phyloP scores from a whole-genome alignment of 1,284 basidiomycete species.

The Chiua sp. region DNA sequence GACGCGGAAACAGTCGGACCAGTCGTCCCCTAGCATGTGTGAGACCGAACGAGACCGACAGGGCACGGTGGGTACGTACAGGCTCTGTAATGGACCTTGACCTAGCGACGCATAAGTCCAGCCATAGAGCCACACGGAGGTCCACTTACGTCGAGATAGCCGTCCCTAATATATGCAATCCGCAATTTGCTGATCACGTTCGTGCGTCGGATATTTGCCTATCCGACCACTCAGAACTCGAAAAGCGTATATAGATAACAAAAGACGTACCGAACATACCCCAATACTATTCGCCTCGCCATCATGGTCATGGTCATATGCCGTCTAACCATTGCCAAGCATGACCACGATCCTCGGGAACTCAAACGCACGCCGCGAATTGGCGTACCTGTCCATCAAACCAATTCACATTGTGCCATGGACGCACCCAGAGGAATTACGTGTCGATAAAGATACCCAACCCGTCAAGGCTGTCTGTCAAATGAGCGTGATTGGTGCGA shows the following conservation, averaged over 20 bases:
- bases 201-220: constrained; percentile 87
- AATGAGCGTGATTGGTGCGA: background rate
- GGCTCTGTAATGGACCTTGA: constrained; percentile 79
- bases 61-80: constrained; percentile 52
- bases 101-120: constrained; percentile 43
- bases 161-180: constrained; percentile 86
- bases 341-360: constrained; percentile 92
- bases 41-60: background rate
- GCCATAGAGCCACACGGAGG: background rate
- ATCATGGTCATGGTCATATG: constrained; percentile 83
- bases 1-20: constrained; percentile 90
- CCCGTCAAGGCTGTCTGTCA: constrained; percentile 83
- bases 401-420: background rate
- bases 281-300: constrained; percentile 80
- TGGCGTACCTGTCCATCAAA: constrained; percentile 71
- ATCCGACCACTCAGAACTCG: background rate
- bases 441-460: constrained; percentile 96
- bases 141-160: constrained; percentile 75
- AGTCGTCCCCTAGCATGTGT: constrained; percentile 78
- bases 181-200: constrained; percentile 91
- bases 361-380: constrained; percentile 80
- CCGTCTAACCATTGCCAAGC: constrained; percentile 86
- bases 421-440: constrained; percentile 36
- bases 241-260: background rate
- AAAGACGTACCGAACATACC: constrained; percentile 62